These are phyloP conservation scores for Boletellus emodensis DNA, from an alignment of 768 basidiomycete genomes.

Conservation along the genomic window DNA sequence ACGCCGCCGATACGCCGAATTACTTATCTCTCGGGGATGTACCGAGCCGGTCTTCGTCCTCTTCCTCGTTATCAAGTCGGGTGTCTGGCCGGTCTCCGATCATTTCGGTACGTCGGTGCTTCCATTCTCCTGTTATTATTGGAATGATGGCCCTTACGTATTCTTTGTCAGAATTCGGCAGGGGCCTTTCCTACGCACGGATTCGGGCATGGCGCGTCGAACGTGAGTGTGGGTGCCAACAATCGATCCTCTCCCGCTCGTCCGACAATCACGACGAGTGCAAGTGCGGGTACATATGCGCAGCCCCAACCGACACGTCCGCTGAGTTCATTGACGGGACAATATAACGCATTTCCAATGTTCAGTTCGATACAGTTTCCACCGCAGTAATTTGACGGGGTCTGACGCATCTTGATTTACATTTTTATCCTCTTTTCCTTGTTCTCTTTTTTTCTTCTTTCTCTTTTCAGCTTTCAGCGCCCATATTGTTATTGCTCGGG, in stretches of 20 bases:
- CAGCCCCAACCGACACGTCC: conserved; percentile 26
- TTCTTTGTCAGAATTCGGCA: conserved; percentile 19
- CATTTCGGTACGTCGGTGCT: conserved; percentile 17
- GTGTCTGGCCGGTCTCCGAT: conserved; percentile 31
- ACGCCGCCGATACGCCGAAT: conserved; percentile 21
- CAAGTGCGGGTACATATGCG: conserved; percentile 13
- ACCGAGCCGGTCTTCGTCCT: conserved; percentile 31
- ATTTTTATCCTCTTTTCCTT: no score
- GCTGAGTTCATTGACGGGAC: neutral
- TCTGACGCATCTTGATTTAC: neutral
- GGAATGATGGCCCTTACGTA: conserved; percentile 5
- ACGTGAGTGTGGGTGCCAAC: conserved; percentile 4
- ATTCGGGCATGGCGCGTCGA: conserved; percentile 6
- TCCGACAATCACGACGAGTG: conserved; percentile 9
- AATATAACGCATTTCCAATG: conserved; percentile 20
- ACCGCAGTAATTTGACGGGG: conserved; percentile 1
- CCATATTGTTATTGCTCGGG: conserved; percentile 24
- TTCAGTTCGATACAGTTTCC: conserved; percentile 26
- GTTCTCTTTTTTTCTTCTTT: neutral
- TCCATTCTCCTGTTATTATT: conserved; percentile 3
- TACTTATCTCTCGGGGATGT: conserved; percentile 22
- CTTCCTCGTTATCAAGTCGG: conserved; percentile 32
- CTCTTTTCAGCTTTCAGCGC: neutral
- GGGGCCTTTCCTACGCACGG: conserved; percentile 19
- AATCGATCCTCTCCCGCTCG: conserved; percentile 21